Conservation (phyloP, 176 grass and related monocot genomes). For the Zoysia pacifica region DNA sequence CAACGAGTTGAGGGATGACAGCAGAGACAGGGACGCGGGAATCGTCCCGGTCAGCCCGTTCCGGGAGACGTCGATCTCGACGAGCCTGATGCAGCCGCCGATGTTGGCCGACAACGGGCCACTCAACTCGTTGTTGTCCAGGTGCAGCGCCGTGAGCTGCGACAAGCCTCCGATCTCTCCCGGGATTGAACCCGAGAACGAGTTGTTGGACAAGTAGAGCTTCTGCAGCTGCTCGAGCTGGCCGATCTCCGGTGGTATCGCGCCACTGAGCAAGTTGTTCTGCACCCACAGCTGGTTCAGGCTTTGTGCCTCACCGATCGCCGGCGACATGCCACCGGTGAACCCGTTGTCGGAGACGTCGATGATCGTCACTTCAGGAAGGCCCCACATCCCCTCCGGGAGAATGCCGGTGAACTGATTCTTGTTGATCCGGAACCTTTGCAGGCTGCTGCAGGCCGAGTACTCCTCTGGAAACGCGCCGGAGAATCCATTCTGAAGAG, state of each 20-base stretch:
- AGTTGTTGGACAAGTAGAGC: constrained; percentile 71
- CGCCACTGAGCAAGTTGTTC: constrained; percentile 59
- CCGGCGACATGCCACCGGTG: constrained; percentile 54
- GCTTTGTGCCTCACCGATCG: constrained; percentile 47
- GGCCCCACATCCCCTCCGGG: constrained; percentile 59
- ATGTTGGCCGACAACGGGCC: constrained; percentile 55
- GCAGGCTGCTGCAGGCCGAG: constrained; percentile 49
- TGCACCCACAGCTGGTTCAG: constrained; percentile 65
- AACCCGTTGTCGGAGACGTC: constrained; percentile 77
- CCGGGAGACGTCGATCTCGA: constrained; percentile 65
- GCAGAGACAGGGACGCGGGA: constrained; percentile 43
- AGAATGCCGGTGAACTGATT: constrained; percentile 59
- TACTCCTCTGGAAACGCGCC: constrained; percentile 68
- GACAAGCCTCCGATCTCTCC: constrained; percentile 56
- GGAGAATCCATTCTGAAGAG: constrained; percentile 80
- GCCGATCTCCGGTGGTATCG: constrained; percentile 61
- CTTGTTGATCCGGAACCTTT: constrained; percentile 77
- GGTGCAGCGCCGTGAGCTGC: constrained; percentile 55
- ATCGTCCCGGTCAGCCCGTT: constrained; percentile 65
- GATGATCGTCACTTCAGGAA: constrained; percentile 63
- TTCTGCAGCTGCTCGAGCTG: constrained; percentile 53
- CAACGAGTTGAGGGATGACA: constrained; percentile 73
- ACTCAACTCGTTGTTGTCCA: constrained; percentile 56
- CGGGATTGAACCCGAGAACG: constrained; percentile 63
- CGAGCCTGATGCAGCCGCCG: constrained; percentile 55